Evolutionary conservation across 2,329 filamentous ascomycete genomes (phyloP), one percentile per base, ranked within the genome.

Genomic region (Aureobasidium sp.): DNA sequence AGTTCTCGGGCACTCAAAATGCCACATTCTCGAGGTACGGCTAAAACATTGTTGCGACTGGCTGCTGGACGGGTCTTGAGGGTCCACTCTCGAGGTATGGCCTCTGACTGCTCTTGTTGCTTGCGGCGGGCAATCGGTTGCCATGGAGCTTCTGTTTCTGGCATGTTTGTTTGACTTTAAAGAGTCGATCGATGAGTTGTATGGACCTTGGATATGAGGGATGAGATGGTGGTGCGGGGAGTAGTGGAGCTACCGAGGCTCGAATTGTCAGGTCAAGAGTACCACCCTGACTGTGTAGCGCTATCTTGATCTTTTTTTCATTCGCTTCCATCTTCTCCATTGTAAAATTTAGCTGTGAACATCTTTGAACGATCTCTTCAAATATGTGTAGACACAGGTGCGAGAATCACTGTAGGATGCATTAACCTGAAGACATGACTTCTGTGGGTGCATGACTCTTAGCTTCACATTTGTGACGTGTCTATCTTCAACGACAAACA

Each of bases 11-110:
- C 21, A 5, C 36, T 47, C 3, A 63, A 25, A 21, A 63, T 4
- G 21, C 81, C 81, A 66, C 81, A 81, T 54, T 73, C 73, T n/a
- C 76, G 73, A 3, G 83, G 82, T 10, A 84, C 71, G 32, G 78
- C 72, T 55, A 81, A 74, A 25, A 82, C 75, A 57, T 76, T 72
- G 34, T 62, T 63, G 21, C 55, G 71, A 58, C 61, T 65, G 8
- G 58, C 49, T 66, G 61, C 67, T 71, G 53, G 69, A n/a, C 3
- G 67, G n/a, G 47, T 67, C 21, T 61, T 58, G 44, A 81, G 68
- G n/a, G 68, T 73, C 77, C 78, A 81, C 66, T 72, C 72, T 48
- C 66, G 64, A 4, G 78, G 78, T 61, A 81, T 78, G 29, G 73
- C 68, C 15, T 69, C 66, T 34, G 62, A 65, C 53, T 75, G 75